Percentiles rank a stretch among this genome's conserved stretches.
Conservation (phyloP, 345 rosid genomes). For the Erucastrum elatum region DNA sequence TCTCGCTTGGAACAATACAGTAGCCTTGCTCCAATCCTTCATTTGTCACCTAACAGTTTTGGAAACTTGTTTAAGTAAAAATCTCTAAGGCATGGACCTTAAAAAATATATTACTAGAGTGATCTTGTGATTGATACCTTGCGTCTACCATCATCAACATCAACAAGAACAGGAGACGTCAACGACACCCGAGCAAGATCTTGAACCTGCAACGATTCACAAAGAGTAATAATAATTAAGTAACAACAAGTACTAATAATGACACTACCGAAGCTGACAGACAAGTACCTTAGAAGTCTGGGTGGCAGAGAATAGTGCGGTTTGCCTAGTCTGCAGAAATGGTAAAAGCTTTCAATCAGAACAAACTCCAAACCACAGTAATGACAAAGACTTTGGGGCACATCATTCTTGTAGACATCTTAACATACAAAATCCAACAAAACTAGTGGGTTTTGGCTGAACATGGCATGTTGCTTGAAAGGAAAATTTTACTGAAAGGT, state of each 20-base stretch:
- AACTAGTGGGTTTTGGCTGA: constrained; percentile 2
- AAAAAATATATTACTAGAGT: background rate
- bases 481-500: background rate
- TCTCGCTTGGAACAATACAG: constrained; percentile 88
- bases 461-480: background rate
- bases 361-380: background rate
- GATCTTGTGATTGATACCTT: constrained; percentile 55
- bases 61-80: background rate
- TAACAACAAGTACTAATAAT: background rate
- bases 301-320: constrained; percentile 96
- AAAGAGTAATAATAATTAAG: constrained; percentile 6
- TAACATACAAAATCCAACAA: constrained; percentile 5
- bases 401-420: background rate
- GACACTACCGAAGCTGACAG: background rate
- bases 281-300: constrained; percentile 83
- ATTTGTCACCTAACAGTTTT: constrained; percentile 73
- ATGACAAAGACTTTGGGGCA: background rate
- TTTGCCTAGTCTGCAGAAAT: constrained; percentile 86
- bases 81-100: constrained; percentile 1
- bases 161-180: constrained; percentile 80
- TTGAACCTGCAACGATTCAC: constrained; percentile 60
- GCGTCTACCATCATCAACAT: constrained; percentile 90
- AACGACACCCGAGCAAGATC: constrained; percentile 95
- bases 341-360: constrained; percentile 31
- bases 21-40: constrained; percentile 97